A percentile compares a stretch with the other conserved stretches of the same genome.
Evolutionary conservation across 1,284 basidiomycete species (phyloP).

Genomic region (Naganishia cerealis): DNA sequence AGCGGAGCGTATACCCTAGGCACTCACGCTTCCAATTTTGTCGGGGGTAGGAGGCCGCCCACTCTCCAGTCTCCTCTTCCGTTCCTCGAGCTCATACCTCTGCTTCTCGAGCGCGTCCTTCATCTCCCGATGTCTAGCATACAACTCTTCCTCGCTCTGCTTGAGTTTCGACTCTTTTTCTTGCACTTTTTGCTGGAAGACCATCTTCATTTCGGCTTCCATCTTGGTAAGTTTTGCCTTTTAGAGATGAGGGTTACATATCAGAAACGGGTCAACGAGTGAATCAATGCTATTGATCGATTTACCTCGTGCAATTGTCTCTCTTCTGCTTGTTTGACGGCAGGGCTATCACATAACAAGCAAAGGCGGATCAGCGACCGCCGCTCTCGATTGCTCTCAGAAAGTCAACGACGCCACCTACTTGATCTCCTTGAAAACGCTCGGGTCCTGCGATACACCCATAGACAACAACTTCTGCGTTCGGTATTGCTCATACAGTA

Average conservation of each 20-base stretch:
- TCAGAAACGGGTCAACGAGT: neutral
- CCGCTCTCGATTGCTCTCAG: neutral
- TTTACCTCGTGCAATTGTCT: slow-evolving; percentile 75
- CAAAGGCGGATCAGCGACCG: slow-evolving; percentile 14
- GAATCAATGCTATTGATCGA: neutral
- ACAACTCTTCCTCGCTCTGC: slow-evolving; percentile 95
- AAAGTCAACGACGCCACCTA: slow-evolving; percentile 56
- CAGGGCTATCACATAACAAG: slow-evolving; percentile 65
- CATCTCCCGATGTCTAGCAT: slow-evolving; percentile 96
- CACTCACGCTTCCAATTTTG: slow-evolving; percentile 60
- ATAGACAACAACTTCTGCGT: slow-evolving; percentile 89
- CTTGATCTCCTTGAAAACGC: slow-evolving; percentile 98
- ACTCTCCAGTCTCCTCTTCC: slow-evolving; percentile 93
- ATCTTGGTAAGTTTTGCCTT: slow-evolving; percentile 91
- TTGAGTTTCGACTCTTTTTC: slow-evolving; percentile 97
- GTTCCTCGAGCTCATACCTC: slow-evolving; percentile 89
- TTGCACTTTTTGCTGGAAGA: slow-evolving; percentile 98
- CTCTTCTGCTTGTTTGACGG: slow-evolving; percentile 91
- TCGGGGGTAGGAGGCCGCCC: slow-evolving; percentile 92
- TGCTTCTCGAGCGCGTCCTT: slow-evolving; percentile 98
- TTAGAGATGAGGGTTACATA: neutral
- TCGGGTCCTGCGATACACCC: slow-evolving; percentile 93
- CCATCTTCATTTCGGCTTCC: slow-evolving; percentile 99
- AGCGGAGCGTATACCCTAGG: neutral
- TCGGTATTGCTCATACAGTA: slow-evolving; percentile 93